Percentiles rank a stretch among this genome's conserved stretches.
Evolutionary conservation across 805 yeast genomes (phyloP).

Genomic region (Yamadazyma insecticola): DNA sequence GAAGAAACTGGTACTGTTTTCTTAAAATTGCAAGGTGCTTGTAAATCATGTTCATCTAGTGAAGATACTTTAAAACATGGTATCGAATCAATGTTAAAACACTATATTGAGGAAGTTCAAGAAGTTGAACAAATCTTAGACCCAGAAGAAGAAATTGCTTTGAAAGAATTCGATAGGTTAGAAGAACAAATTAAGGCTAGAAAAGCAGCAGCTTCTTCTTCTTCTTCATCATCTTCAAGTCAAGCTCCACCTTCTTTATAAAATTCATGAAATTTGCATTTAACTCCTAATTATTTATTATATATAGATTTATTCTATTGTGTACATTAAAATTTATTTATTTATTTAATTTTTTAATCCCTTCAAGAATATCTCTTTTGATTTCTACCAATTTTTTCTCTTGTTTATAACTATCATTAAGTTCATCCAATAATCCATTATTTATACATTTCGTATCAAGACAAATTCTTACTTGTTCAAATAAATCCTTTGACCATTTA

Average conservation of each 20-base stretch:
- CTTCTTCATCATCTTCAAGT: too few relatives aligned
- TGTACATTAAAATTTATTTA: constrained; percentile 2
- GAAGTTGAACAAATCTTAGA: constrained; percentile 86
- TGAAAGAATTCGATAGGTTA: constrained; percentile 79
- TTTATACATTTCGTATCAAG: constrained; percentile 33
- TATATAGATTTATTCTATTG: constrained; percentile 1
- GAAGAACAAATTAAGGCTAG: constrained; percentile 44
- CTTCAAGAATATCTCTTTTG: constrained; percentile 12
- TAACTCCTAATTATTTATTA: background rate
- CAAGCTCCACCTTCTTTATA: constrained; percentile 24
- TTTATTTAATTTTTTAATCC: constrained; percentile 7
- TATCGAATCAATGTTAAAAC: constrained; percentile 94
- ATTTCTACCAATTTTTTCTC: constrained; percentile 11
- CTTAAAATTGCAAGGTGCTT: constrained; percentile 90
- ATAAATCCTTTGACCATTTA: constrained; percentile 24
- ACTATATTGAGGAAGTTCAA: constrained; percentile 91
- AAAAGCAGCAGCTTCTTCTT: constrained; percentile 13
- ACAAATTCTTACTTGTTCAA: constrained; percentile 32
- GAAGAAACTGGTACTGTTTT: constrained; percentile 84
- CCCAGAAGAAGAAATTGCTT: constrained; percentile 67
- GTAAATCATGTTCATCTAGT: constrained; percentile 87
- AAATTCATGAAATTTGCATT: background rate
- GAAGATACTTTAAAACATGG: constrained; percentile 93
- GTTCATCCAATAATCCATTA: constrained; percentile 31
- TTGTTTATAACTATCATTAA: constrained; percentile 20